Percentiles rank a stretch among this genome's conserved stretches.
Evolutionary conservation across 495 filamentous ascomycete species (phyloP).

Genomic region (Podospora comata): DNA sequence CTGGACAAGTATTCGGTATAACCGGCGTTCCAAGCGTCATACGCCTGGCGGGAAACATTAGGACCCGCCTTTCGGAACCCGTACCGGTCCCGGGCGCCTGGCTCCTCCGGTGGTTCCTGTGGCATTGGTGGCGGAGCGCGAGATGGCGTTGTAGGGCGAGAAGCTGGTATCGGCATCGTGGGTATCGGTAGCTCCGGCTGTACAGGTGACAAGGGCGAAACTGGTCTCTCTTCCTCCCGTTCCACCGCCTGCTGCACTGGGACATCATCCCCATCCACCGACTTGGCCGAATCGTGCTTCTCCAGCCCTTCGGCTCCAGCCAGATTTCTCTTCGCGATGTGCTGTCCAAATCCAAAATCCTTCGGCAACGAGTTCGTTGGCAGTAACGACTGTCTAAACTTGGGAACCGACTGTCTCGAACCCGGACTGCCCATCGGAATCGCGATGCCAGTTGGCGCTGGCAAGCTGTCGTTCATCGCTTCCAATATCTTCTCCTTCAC

Average conservation of each 20-base stretch:
- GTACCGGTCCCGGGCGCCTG: slow-evolving; percentile 66
- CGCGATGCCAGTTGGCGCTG: slow-evolving; percentile 25
- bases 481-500: slow-evolving; percentile 42
- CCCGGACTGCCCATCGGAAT: slow-evolving; percentile 21
- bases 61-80: slow-evolving; percentile 88
- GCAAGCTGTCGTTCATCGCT: slow-evolving; percentile 43
- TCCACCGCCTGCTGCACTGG: not conserved
- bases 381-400: slow-evolving; percentile 36
- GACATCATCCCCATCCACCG: slow-evolving; percentile 29
- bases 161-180: slow-evolving; percentile 1
- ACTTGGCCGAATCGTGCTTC: slow-evolving; percentile 36
- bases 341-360: slow-evolving; percentile 31
- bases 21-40: slow-evolving; percentile 72
- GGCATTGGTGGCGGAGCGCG: slow-evolving; percentile 21
- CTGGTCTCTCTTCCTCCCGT: slow-evolving; percentile 3
- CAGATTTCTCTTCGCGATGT: slow-evolving; percentile 22
- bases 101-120: slow-evolving; percentile 33
- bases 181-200: not conserved
- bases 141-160: slow-evolving; percentile 20
- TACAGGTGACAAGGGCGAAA: slow-evolving; percentile 8
- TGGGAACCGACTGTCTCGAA: slow-evolving; percentile 39
- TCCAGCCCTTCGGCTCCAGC: slow-evolving; percentile 16
- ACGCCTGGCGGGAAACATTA: slow-evolving; percentile 70
- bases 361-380: slow-evolving; percentile 32
- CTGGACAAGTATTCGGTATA: slow-evolving; percentile 69